These are phyloP conservation scores for Fonsecaea nubica DNA, from an alignment of 2,329 filamentous ascomycete species.

Conservation along the genomic window DNA sequence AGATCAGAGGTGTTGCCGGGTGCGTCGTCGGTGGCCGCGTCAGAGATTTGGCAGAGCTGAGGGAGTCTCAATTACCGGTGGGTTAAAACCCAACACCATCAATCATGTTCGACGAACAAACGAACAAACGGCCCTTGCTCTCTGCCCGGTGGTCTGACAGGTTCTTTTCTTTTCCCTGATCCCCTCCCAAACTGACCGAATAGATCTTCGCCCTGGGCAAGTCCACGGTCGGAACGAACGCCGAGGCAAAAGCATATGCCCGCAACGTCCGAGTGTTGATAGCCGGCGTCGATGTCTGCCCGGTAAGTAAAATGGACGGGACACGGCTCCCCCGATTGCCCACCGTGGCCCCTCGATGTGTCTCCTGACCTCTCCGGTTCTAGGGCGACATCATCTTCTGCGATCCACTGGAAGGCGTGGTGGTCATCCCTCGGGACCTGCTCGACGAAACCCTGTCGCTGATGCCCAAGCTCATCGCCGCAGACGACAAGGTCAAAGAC, in stretches of 20 bases:
- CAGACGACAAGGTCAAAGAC: slow-evolving; percentile 67
- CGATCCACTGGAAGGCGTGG: slow-evolving; percentile 72
- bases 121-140: not conserved
- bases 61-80: slow-evolving; percentile 63
- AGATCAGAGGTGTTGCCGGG: slow-evolving; percentile 64
- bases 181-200: slow-evolving; percentile 10
- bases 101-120: not conserved
- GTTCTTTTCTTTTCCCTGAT: not conserved
- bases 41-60: slow-evolving; percentile 68
- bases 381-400: slow-evolving; percentile 73
- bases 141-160: slow-evolving; percentile 7
- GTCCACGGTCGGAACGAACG: slow-evolving; percentile 54
- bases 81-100: slow-evolving; percentile 42
- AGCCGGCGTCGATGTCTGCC: slow-evolving; percentile 50
- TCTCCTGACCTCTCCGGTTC: slow-evolving; percentile 1
- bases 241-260: slow-evolving; percentile 52
- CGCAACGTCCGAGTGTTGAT: slow-evolving; percentile 51
- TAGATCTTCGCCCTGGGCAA: slow-evolving; percentile 53
- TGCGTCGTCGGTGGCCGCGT: slow-evolving; percentile 73
- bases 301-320: slow-evolving; percentile 43
- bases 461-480: slow-evolving; percentile 59
- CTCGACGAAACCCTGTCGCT: slow-evolving; percentile 67
- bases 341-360: not conserved
- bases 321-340: not conserved
- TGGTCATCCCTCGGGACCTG: slow-evolving; percentile 68